Evolutionary conservation across 345 rosid species (phyloP), one percentile per base, ranked within the genome.

Genomic region (Erysimum cheiranthoides): DNA sequence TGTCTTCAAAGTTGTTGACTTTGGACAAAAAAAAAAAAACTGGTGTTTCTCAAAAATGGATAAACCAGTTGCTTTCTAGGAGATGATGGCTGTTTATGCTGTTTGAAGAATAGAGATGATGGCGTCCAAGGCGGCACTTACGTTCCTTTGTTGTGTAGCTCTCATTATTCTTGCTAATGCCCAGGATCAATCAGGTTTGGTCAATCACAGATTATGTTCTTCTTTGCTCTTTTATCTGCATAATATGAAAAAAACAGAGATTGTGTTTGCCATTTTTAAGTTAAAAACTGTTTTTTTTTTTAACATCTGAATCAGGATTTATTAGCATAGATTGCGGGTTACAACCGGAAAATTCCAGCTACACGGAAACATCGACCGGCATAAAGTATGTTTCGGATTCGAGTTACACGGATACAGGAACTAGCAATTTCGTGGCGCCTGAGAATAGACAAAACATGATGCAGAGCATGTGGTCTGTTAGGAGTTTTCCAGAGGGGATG

Each of bases 261-360:
- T 12, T 38, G 6, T 57, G 13, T 57, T 57, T 32, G 12, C 6
- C 14, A 16, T 38, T 9, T 9, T 38, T 39, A 6, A 5, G 34
- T 51, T 39, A 18, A 36, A n/a, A 51, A 21, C 36, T 47, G 6
- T 3, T 35, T 8, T 38, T 40, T 38, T 40, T 35, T 9, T 28
- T 2, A 32, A 34, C 57, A 11, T 76, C 13, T 53, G 64, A 68
- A 71, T 70, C 81, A 81, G 88, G 82, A 4, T 85, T 85, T 57
- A 79, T 83, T 16, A 83, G 88, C 81, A 73, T 85, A 62, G 88
- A 85, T 58, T 85, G 83, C 31, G 86, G 88, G 0, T 51, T 71
- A 52, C 73, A 63, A 34, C 84, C 80, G 5, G 71, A 42, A 36
- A 66, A 52, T 50, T 74, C 82, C 14, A 59, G 66, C 61, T 85